Evolutionary conservation across 768 basidiomycete genomes (phyloP).

Genomic region (Leucosporidium creatinivorum): DNA sequence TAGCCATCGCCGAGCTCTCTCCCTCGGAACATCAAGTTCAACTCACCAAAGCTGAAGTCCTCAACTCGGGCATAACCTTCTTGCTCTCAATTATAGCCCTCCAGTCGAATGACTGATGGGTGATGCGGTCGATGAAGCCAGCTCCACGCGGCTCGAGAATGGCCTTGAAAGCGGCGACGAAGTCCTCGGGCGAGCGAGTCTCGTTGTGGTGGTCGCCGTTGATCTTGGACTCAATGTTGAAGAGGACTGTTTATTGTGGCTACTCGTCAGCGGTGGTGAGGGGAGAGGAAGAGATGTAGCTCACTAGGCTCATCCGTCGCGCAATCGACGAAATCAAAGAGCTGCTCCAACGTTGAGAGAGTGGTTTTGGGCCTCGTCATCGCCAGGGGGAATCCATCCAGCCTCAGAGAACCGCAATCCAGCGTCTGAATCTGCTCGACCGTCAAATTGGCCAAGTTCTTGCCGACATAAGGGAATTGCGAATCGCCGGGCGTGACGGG

Average conservation of each 20-base stretch:
- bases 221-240: slow-evolving; percentile 27
- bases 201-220: slow-evolving; percentile 8
- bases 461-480: not conserved
- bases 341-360: not conserved
- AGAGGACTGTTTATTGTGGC: slow-evolving; percentile 5
- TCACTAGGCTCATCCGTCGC: not conserved
- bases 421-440: slow-evolving; percentile 30
- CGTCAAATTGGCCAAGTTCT: slow-evolving; percentile 28
- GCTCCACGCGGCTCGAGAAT: not conserved
- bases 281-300: no score
- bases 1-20: not conserved
- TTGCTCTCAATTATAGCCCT: slow-evolving; percentile 1
- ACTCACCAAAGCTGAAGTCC: slow-evolving; percentile 15
- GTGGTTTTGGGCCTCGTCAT: not conserved
- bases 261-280: no score
- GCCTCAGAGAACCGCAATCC: slow-evolving; percentile 13
- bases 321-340: slow-evolving; percentile 11
- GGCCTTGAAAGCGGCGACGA: slow-evolving; percentile 6
- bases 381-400: slow-evolving; percentile 1
- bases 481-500: not conserved
- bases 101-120: slow-evolving; percentile 28
- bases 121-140: slow-evolving; percentile 7
- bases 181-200: slow-evolving; percentile 22
- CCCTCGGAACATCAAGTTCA: not conserved
- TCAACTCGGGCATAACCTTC: slow-evolving; percentile 10